These are phyloP conservation scores for Acanthamoeba healyi DNA, from an alignment of 208 protist genomes.

Conservation along the genomic window DNA sequence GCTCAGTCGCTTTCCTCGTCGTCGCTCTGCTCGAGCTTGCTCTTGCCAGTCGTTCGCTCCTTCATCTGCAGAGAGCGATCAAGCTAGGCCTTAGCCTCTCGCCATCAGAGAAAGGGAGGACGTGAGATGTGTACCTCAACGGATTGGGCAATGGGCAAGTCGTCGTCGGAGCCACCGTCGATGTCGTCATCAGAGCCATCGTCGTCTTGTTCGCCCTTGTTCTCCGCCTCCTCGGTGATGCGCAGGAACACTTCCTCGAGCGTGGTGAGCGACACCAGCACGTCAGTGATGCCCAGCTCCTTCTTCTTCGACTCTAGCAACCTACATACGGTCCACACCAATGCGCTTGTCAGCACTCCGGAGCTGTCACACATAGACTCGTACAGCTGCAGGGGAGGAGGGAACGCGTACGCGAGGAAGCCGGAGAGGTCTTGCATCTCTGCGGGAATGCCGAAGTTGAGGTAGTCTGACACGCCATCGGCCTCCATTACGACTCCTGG, in stretches of 20 bases:
- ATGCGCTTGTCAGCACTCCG: neutral
- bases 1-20: neutral
- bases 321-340: neutral
- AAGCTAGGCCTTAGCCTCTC: no score
- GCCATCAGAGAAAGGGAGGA: neutral
- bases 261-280: constrained; percentile 78
- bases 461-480: constrained; percentile 61
- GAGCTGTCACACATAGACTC: neutral
- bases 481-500: constrained; percentile 32
- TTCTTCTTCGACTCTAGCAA: constrained; percentile 69
- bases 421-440: constrained; percentile 33
- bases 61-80: neutral
- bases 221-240: constrained; percentile 47
- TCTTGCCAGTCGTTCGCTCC: neutral
- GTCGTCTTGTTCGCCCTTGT: neutral
- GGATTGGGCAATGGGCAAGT: neutral
- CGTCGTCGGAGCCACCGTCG: constrained; percentile 5
- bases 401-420: neutral
- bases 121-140: neutral
- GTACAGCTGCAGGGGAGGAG: no score
- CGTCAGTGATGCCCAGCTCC: constrained; percentile 77
- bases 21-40: neutral
- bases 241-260: constrained; percentile 83
- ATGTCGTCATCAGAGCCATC: neutral
- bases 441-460: constrained; percentile 63